phyloP scores from a whole-genome alignment of 2,329 filamentous ascomycete genomes.

The Tolypocladium amazonense region DNA sequence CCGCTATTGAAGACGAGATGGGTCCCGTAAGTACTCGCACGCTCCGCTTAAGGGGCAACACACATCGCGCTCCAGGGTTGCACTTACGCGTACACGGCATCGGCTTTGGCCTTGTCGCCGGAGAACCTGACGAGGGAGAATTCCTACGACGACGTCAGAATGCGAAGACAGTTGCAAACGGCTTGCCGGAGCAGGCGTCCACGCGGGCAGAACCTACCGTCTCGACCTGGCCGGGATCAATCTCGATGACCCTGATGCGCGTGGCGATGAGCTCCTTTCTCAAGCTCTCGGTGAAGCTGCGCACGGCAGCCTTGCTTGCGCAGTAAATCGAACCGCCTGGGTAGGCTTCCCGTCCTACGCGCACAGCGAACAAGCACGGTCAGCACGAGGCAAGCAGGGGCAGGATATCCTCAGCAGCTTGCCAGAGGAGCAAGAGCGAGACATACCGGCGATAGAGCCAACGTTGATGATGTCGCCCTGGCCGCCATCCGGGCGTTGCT shows the following conservation, averaged over 20 bases:
- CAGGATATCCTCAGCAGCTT: background rate
- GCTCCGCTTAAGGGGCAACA: background rate
- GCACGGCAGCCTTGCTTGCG: conserved; percentile 81
- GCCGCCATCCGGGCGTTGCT: conserved; percentile 63
- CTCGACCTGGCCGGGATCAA: conserved; percentile 89
- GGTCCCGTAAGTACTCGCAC: background rate
- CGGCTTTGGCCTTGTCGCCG: conserved; percentile 80
- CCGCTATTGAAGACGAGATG: conserved; percentile 33
- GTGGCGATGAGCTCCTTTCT: conserved; percentile 75
- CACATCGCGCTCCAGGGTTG: background rate
- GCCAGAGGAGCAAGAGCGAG: background rate
- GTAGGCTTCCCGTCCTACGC: conserved; percentile 64
- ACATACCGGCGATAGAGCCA: conserved; percentile 70
- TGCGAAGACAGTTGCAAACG: background rate
- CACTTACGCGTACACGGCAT: conserved; percentile 74
- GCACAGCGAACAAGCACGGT: background rate
- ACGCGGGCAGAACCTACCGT: conserved; percentile 43
- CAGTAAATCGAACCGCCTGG: conserved; percentile 85
- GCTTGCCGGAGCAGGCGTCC: background rate
- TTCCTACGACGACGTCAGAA: conserved; percentile 38
- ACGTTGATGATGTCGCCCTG: conserved; percentile 91
- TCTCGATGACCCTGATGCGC: conserved; percentile 72
- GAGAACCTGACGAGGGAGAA: conserved; percentile 84
- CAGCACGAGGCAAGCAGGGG: background rate
- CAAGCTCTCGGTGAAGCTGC: conserved; percentile 73